Conservation (phyloP, 176 grass and related monocot species). For the Triticum monococcum region DNA sequence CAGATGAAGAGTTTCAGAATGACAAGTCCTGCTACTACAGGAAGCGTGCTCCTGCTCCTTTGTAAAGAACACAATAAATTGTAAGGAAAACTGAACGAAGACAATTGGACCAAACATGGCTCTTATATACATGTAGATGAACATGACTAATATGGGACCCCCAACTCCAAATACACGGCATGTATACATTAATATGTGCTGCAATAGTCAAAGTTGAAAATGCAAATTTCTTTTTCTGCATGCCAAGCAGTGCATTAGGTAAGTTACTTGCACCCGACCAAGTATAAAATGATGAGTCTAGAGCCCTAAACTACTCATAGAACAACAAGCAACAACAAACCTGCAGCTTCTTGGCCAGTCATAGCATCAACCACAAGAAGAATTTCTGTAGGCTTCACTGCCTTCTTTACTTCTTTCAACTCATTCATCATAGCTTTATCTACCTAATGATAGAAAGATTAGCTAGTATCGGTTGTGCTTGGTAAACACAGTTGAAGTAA, state of each 20-base stretch:
- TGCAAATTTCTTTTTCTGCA: background rate
- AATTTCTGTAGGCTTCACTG: slow-evolving; percentile 86
- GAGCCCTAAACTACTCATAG: background rate
- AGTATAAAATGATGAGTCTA: background rate
- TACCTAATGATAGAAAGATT: slow-evolving; percentile 51
- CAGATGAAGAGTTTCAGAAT: slow-evolving; percentile 13
- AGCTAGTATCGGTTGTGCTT: background rate
- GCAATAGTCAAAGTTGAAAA: background rate
- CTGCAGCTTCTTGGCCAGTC: slow-evolving; percentile 99
- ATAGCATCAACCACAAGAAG: slow-evolving; percentile 99
- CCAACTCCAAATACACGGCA: background rate
- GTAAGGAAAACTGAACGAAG: background rate
- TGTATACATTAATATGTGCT: background rate
- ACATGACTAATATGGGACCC: slow-evolving; percentile 9
- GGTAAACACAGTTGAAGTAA: background rate
- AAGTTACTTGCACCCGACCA: background rate
- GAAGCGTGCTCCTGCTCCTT: background rate
- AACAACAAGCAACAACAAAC: slow-evolving; percentile 39
- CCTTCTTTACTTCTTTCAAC: slow-evolving; percentile 92
- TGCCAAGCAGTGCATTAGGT: background rate
- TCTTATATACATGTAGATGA: slow-evolving; percentile 16
- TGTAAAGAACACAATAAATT: background rate
- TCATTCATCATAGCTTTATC: slow-evolving; percentile 98
- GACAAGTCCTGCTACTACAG: slow-evolving; percentile 5
- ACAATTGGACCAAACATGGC: background rate